phyloP scores from a whole-genome alignment of 2,329 filamentous ascomycete species.

The Thielaviopsis euricoi region DNA sequence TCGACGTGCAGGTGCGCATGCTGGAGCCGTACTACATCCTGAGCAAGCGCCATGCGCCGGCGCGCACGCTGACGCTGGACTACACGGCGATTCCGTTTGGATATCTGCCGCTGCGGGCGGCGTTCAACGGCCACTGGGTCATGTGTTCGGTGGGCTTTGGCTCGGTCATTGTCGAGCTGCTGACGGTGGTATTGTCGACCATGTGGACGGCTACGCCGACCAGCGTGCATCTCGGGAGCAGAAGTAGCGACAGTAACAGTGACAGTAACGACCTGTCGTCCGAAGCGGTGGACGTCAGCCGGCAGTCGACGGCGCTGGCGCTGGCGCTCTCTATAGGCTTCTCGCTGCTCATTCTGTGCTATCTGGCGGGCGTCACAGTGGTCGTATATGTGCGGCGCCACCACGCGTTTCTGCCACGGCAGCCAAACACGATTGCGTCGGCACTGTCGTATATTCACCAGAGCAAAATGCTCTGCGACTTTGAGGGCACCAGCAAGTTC shows the following conservation, averaged over 20 bases:
- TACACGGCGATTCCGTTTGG: constrained; percentile 58
- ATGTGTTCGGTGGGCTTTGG: constrained; percentile 55
- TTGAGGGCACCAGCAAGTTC: constrained; percentile 52
- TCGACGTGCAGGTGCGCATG: constrained; percentile 55
- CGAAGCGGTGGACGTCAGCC: no score
- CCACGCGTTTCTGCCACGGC: constrained; percentile 56
- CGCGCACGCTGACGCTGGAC: constrained; percentile 51
- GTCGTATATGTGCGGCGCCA: constrained; percentile 46
- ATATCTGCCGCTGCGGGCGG: constrained; percentile 43
- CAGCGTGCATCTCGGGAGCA: constrained; percentile 29
- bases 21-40: constrained; percentile 62
- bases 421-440: constrained; percentile 62
- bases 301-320: background rate
- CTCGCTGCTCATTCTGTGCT: constrained; percentile 46
- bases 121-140: constrained; percentile 46
- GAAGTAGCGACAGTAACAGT: constrained; percentile 7
- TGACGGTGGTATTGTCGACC: constrained; percentile 52
- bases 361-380: constrained; percentile 42
- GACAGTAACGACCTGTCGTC: no score
- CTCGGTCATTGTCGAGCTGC: constrained; percentile 54
- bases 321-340: constrained; percentile 35
- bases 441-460: constrained; percentile 66
- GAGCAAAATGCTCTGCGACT: constrained; percentile 62
- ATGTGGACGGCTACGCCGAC: constrained; percentile 46
- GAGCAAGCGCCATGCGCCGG: constrained; percentile 45